Base-by-base conservation (phyloP, 352 stramenopile genomes). In the Peronospora tabacina region DNA sequence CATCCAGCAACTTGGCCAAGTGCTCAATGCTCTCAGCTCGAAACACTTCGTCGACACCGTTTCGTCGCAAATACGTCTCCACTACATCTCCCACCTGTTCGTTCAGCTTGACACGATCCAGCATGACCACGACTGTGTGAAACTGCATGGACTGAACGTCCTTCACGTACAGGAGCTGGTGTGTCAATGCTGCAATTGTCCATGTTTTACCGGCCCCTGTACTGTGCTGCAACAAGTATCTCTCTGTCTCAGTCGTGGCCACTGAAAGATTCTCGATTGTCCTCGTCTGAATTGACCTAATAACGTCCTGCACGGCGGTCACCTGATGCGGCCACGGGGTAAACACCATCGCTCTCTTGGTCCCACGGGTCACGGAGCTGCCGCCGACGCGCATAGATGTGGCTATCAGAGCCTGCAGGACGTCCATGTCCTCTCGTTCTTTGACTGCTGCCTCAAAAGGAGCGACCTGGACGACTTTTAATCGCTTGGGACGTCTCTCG, bases 91-190 rank as follows among this genome's bases (percentile, higher is more conserved):
- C 79, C 16, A 90, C 75, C 41, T 92, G 82, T 22, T 90, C 73
- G 41, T 92, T 80, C 37, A 92, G 59, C 39, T 89, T 89, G n/a
- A 92, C 78, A 35, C 82, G 75, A 35, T 92, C 82, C 35, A 88
- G 63, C 37, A 92, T 54, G 55, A 92, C 63, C 33, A 92, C 60
- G 9, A 92, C 52, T 3, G 82, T 89, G 58, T 90, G 78, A 51
- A 89, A 92, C 32, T 74, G 74, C 13, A 62, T 40, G 0, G 41
- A 54, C 2, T 15, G 13, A 4, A 42, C 17, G 52, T 90, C 78
- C 28, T 66, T 69, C 2, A 71, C 61, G 34, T 76, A 77, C 20
- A 92, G 49, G 17, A 92, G 53, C 52, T 89, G 81, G 29, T 91
- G 66, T 1, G 81, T 60, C 37, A 87, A 44, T 10, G 76, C 78